Conservation (phyloP, 176 grass and related monocot species). For the Aegilops speltoides region DNA sequence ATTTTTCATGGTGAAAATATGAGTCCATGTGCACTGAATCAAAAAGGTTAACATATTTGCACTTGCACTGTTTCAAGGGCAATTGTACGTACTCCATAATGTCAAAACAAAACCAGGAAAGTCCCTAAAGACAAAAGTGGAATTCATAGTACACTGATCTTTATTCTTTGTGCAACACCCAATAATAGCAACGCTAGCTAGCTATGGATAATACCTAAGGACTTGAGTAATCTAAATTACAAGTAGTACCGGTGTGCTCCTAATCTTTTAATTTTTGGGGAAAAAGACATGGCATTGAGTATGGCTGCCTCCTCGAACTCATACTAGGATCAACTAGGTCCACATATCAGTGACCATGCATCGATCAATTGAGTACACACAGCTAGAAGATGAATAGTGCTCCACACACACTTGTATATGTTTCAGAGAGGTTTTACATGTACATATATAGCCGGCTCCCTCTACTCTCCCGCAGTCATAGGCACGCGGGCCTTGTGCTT, state of each 20-base stretch:
- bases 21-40: conserved; percentile 3
- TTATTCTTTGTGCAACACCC: conserved; percentile 18
- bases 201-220: background rate
- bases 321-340: background rate
- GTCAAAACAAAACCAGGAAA: background rate
- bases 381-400: too few relatives aligned
- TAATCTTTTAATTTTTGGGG: background rate
- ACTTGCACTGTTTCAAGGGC: background rate
- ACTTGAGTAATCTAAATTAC: background rate
- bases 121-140: background rate
- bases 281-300: background rate
- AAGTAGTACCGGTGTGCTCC: background rate
- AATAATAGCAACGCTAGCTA: conserved; percentile 1
- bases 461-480: too few relatives aligned
- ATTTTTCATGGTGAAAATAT: background rate
- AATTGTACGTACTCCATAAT: background rate
- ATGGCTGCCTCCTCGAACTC: too few relatives aligned
- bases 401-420: too few relatives aligned
- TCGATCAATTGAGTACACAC: background rate
- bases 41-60: background rate
- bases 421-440: too few relatives aligned
- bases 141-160: background rate
- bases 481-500: too few relatives aligned
- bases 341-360: background rate
- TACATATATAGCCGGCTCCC: too few relatives aligned